phyloP scores from a whole-genome alignment of 768 basidiomycete species.

The Mycena pura region DNA sequence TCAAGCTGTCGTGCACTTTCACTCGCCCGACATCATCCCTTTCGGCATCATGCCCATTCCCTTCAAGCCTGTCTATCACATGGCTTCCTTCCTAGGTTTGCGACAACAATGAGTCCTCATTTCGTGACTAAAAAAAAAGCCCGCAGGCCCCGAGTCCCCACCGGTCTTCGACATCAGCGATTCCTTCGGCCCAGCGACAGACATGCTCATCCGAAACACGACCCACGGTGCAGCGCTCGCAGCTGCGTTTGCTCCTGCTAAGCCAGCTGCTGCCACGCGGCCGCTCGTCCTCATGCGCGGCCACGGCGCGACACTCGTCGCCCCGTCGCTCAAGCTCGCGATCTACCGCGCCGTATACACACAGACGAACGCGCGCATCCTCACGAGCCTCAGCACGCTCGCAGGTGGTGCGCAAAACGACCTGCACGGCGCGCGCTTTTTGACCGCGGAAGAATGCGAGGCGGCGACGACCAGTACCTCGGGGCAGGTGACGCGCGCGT shows the following conservation, averaged over 20 bases:
- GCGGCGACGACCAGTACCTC: constrained; percentile 3
- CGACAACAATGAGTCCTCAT: neutral
- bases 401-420: constrained; percentile 6
- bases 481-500: constrained; percentile 22
- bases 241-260: constrained; percentile 7
- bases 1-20: constrained; percentile 24
- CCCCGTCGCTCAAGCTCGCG: constrained; percentile 22
- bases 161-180: constrained; percentile 26
- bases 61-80: constrained; percentile 24
- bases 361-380: constrained; percentile 20
- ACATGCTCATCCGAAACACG: constrained; percentile 30
- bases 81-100: constrained; percentile 26
- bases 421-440: neutral
- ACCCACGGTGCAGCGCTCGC: constrained; percentile 25
- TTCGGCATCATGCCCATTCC: constrained; percentile 22
- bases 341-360: constrained; percentile 24
- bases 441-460: constrained; percentile 21
- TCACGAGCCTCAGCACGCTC: constrained; percentile 19
- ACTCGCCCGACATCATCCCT: constrained; percentile 23
- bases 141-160: constrained; percentile 9
- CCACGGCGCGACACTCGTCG: constrained; percentile 25
- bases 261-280: neutral
- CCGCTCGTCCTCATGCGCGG: constrained; percentile 27
- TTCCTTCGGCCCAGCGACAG: constrained; percentile 19
- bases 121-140: neutral